These are phyloP conservation scores for Hericium coralloides DNA, from an alignment of 768 basidiomycete species.

Conservation along the genomic window DNA sequence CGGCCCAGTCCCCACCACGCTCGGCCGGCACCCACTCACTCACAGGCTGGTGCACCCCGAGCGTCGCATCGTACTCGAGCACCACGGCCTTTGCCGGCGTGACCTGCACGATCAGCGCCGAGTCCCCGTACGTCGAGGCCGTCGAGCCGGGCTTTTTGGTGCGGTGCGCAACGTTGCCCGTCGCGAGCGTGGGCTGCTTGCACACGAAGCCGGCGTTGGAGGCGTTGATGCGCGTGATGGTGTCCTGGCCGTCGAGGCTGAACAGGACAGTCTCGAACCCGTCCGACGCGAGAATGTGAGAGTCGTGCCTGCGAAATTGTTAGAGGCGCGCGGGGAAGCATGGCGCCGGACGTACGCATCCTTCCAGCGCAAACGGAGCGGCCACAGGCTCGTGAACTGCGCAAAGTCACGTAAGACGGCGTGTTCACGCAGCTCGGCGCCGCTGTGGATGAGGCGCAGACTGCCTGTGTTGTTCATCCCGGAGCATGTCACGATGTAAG, in stretches of 20 bases:
- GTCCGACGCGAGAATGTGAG: constrained; percentile 54
- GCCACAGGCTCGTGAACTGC: constrained; percentile 54
- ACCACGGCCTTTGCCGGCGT: constrained; percentile 48
- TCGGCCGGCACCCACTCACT: constrained; percentile 29
- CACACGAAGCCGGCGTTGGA: constrained; percentile 35
- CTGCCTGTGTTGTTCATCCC: constrained; percentile 73
- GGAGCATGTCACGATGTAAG: constrained; percentile 80
- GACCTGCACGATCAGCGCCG: constrained; percentile 63
- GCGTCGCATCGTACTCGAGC: constrained; percentile 42
- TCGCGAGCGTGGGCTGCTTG: constrained; percentile 49
- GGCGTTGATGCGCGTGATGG: constrained; percentile 30
- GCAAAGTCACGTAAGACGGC: constrained; percentile 49
- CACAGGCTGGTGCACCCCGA: constrained; percentile 33
- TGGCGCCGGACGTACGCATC: too few species aligned
- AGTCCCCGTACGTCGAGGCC: constrained; percentile 30
- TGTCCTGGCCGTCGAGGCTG: constrained; percentile 37
- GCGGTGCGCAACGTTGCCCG: constrained; percentile 44
- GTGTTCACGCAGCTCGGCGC: constrained; percentile 68
- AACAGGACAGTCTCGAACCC: constrained; percentile 46
- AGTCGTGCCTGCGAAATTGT: constrained; percentile 33
- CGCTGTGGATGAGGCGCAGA: constrained; percentile 68
- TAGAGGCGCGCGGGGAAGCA: neutral
- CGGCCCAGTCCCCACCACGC: constrained; percentile 6
- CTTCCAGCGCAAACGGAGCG: constrained; percentile 28
- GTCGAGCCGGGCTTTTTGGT: constrained; percentile 9